phyloP scores from a whole-genome alignment of 805 yeast species.

The Saturnispora bothae region DNA sequence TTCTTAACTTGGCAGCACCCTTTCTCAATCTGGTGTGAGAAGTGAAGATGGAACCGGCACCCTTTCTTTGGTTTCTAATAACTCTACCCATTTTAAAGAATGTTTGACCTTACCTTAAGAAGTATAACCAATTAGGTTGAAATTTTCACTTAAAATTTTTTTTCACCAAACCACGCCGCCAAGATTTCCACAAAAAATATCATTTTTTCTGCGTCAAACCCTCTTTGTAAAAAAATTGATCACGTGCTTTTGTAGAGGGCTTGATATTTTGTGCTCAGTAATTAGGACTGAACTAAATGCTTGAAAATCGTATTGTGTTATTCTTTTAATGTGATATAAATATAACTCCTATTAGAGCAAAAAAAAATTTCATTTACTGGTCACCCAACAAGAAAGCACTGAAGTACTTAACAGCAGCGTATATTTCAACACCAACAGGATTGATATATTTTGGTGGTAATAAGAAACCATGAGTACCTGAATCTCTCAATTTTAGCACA shows the following conservation, averaged over 20 bases:
- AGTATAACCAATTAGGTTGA: not conserved
- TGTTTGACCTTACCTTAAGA: not conserved
- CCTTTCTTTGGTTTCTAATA: slow-evolving; percentile 99
- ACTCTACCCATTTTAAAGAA: slow-evolving; percentile 63
- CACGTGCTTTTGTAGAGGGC: slow-evolving; percentile 5
- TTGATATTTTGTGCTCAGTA: not conserved
- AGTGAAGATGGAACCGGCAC: slow-evolving; percentile 99
- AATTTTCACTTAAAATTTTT: not conserved
- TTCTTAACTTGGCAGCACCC: slow-evolving; percentile 99
- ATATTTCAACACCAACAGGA: slow-evolving; percentile 72
- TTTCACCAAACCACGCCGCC: not conserved
- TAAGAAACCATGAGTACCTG: slow-evolving; percentile 75
- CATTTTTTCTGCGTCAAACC: slow-evolving; percentile 3
- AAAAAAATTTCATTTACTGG: not conserved
- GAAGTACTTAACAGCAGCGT: slow-evolving; percentile 56
- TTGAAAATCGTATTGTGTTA: too few species aligned
- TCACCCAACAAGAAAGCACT: slow-evolving; percentile 37
- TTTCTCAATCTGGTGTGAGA: slow-evolving; percentile 99
- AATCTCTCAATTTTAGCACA: slow-evolving; percentile 71
- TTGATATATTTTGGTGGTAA: slow-evolving; percentile 57
- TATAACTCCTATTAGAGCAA: too few species aligned
- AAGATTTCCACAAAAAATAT: too few species aligned
- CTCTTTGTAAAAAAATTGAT: not conserved
- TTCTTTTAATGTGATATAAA: too few species aligned
- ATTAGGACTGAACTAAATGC: too few species aligned